These are phyloP conservation scores for Pseudogymnoascus sp. DNA, from an alignment of 2,329 filamentous ascomycete genomes.

Conservation along the genomic window DNA sequence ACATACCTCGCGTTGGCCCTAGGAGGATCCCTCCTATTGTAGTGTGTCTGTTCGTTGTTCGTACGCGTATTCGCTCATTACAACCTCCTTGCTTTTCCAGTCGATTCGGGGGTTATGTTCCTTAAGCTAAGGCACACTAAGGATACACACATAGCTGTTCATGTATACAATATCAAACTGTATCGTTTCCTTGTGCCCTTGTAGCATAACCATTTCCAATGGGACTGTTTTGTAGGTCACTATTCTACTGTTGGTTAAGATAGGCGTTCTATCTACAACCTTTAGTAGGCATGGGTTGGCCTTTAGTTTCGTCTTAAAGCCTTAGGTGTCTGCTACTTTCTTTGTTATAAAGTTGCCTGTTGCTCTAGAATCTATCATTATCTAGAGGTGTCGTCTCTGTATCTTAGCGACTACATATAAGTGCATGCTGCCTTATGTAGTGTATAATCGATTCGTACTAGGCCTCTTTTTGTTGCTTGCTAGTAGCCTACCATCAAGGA, in stretches of 20 bases:
- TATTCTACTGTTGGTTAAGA: neutral
- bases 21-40: neutral
- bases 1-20: neutral
- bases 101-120: neutral
- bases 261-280: neutral
- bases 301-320: neutral
- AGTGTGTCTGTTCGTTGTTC: neutral
- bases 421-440: neutral
- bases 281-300: neutral
- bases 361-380: neutral
- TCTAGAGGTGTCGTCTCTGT: neutral
- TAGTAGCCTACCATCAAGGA: neutral
- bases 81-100: neutral
- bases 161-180: neutral
- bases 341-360: neutral
- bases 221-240: neutral
- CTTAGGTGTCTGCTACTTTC: neutral
- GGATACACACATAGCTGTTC: neutral
- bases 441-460: neutral
- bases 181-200: neutral
- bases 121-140: neutral
- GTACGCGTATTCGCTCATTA: neutral
- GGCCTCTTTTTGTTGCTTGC: neutral
- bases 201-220: neutral
- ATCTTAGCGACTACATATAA: neutral